Conservation (phyloP, 2,329 filamentous ascomycete genomes). For the Kalaharituber pfeilii region DNA sequence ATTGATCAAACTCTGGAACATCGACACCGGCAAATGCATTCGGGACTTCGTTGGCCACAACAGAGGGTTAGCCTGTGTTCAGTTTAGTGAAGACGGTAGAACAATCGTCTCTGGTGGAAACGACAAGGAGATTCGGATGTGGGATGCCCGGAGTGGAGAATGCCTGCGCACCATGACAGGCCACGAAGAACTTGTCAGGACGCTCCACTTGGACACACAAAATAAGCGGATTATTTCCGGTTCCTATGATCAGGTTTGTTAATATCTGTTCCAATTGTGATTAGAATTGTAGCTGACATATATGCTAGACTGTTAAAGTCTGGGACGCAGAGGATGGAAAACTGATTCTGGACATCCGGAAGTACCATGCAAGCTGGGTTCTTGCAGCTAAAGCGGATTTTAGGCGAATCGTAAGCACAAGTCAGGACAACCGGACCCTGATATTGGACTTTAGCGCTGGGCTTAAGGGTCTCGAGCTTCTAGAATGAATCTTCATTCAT, state of each 20-base stretch:
- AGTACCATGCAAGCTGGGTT: constrained; percentile 95
- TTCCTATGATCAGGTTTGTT: constrained; percentile 70
- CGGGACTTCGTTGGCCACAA: constrained; percentile 82
- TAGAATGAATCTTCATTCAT: background rate
- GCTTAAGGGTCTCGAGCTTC: background rate
- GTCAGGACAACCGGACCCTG: constrained; percentile 79
- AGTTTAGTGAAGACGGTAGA: constrained; percentile 88
- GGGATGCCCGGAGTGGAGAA: constrained; percentile 79
- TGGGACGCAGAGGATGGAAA: constrained; percentile 71
- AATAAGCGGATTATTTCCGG: constrained; percentile 78
- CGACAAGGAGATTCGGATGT: constrained; percentile 88
- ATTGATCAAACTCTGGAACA: constrained; percentile 86
- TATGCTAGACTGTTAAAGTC: constrained; percentile 49
- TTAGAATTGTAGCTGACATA: constrained; percentile 4
- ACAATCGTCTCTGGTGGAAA: constrained; percentile 90
- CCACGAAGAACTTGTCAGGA: constrained; percentile 72
- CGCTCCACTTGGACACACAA: constrained; percentile 72
- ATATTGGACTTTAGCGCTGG: constrained; percentile 48
- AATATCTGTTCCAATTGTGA: constrained; percentile 1
- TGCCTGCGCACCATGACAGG: constrained; percentile 58
- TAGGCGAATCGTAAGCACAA: constrained; percentile 80
- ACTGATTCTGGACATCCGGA: constrained; percentile 68
- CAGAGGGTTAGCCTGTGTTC: constrained; percentile 84
- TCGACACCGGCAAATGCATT: constrained; percentile 71
- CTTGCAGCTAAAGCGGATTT: constrained; percentile 92